Evolutionary conservation across 2,329 filamentous ascomycete species (phyloP).

Genomic region (Periconia digitata): DNA sequence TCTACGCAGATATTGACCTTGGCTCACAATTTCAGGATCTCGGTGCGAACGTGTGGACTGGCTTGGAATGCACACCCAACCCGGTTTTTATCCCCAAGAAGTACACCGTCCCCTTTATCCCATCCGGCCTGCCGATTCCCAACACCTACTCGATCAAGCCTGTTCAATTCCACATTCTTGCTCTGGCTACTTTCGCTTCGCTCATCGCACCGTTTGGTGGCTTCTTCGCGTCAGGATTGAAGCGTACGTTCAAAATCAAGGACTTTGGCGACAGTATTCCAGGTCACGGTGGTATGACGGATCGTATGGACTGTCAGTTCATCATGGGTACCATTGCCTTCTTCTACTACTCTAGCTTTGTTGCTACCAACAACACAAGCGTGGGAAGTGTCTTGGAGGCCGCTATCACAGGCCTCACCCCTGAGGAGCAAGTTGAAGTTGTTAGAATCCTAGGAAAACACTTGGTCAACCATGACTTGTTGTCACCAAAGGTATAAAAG

Average conservation of each 20-base stretch:
- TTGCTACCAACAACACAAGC: constrained; percentile 81
- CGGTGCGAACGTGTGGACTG: constrained; percentile 88
- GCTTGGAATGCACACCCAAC: constrained; percentile 86
- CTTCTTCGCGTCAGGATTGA: constrained; percentile 96
- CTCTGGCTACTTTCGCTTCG: constrained; percentile 90
- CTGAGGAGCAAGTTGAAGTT: constrained; percentile 86
- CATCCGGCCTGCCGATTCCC: constrained; percentile 57
- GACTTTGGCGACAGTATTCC: constrained; percentile 99
- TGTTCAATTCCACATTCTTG: constrained; percentile 90
- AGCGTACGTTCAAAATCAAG: constrained; percentile 99
- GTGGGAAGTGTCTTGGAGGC: constrained; percentile 87
- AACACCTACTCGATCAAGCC: constrained; percentile 76
- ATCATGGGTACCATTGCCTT: constrained; percentile 99
- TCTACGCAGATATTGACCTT: neutral
- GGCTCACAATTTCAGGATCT: constrained; percentile 60
- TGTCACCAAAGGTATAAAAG: constrained; percentile 54
- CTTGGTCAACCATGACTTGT: constrained; percentile 63
- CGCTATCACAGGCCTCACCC: constrained; percentile 83
- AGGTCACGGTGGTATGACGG: constrained; percentile 95
- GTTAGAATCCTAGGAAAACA: constrained; percentile 64
- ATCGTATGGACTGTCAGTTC: constrained; percentile 99
- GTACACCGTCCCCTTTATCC: constrained; percentile 64
- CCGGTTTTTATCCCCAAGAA: constrained; percentile 82
- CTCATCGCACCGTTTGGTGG: constrained; percentile 96
- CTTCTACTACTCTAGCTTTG: constrained; percentile 98